Conservation (phyloP, 2,329 filamentous ascomycete species). For the Aspergillus sp. region DNA sequence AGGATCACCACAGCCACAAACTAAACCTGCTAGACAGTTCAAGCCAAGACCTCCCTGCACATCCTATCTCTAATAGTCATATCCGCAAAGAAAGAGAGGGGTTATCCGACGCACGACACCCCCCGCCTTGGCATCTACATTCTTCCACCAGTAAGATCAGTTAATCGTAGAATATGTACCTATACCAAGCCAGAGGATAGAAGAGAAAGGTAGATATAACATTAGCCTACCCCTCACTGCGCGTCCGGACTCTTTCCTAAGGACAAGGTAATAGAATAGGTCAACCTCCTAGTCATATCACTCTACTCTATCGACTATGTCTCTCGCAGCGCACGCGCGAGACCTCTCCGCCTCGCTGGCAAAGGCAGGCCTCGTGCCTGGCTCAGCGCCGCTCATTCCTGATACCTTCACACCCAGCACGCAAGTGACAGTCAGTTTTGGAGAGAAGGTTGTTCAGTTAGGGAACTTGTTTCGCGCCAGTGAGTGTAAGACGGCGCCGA, state of each 20-base stretch:
- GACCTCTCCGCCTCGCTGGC: background rate
- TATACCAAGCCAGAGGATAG: background rate
- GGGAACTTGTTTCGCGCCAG: conserved; percentile 16
- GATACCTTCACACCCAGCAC: conserved; percentile 8
- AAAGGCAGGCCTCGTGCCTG: conserved; percentile 7
- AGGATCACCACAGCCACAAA: background rate
- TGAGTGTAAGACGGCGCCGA: conserved; percentile 13
- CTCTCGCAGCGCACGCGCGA: background rate
- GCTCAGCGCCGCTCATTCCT: conserved; percentile 11
- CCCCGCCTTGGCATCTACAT: background rate
- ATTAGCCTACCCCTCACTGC: too few relatives aligned
- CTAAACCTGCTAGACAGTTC: background rate
- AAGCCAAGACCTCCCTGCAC: background rate
- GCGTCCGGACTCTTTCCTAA: too few relatives aligned
- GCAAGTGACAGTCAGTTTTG: conserved; percentile 7
- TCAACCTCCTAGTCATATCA: background rate
- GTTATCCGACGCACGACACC: background rate
- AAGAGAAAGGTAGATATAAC: background rate
- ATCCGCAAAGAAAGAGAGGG: background rate
- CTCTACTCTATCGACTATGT: background rate
- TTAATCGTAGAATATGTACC: background rate
- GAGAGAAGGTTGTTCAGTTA: conserved; percentile 1
- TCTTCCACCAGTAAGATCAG: background rate
- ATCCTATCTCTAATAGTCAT: background rate
- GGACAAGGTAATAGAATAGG: background rate